A percentile compares a stretch with the other conserved stretches of the same genome.
Evolutionary conservation across 129 eudicot species (phyloP).

Genomic region (Pulicaria dysenterica): DNA sequence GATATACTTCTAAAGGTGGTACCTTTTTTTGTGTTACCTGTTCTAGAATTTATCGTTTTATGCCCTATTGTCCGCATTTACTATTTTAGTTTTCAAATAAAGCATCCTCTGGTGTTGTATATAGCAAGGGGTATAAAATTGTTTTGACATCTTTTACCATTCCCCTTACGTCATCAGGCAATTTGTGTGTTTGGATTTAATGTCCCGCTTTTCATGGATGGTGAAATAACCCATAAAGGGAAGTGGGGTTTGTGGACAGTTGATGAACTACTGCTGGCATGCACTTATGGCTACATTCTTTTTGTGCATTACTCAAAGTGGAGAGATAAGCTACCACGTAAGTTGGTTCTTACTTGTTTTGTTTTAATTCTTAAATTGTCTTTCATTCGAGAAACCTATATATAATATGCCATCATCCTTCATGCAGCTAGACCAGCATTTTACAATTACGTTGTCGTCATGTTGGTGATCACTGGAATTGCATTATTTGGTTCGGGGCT

Average conservation of each 20-base stretch:
- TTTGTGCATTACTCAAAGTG: constrained; percentile 83
- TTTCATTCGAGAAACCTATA: background rate
- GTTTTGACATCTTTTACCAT: background rate
- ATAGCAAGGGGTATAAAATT: too few species aligned
- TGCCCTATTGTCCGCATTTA: background rate
- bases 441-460: constrained; percentile 68
- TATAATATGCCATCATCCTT: constrained; percentile 20
- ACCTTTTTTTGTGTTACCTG: background rate
- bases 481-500: constrained; percentile 56
- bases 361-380: background rate
- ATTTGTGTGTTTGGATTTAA: constrained; percentile 71
- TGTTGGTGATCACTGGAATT: constrained; percentile 52
- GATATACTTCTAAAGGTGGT: constrained; percentile 69
- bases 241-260: constrained; percentile 69
- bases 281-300: constrained; percentile 63
- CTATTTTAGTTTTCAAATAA: background rate
- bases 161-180: constrained; percentile 41
- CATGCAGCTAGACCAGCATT: constrained; percentile 78
- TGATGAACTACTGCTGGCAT: constrained; percentile 55
- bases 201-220: constrained; percentile 57
- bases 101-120: too few species aligned
- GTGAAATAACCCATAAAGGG: constrained; percentile 44
- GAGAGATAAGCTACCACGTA: constrained; percentile 81
- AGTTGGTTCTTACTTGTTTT: constrained; percentile 30
- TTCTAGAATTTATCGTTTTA: background rate